Conservation (phyloP, 1,284 basidiomycete genomes). For the Cystobasidium slooffiae region DNA sequence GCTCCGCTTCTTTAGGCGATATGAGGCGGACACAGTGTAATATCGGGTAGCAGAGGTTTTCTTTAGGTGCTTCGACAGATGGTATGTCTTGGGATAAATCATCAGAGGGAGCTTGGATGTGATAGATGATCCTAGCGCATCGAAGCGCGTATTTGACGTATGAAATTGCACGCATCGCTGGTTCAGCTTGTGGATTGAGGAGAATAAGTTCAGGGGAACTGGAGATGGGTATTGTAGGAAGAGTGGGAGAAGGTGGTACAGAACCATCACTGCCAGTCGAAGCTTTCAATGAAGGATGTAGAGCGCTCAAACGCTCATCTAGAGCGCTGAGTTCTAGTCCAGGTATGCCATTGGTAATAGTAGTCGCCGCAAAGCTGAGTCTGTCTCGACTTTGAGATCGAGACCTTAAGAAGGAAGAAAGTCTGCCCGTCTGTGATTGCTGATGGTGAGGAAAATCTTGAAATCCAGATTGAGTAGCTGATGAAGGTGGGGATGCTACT, state of each 20-base stretch:
- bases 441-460: background rate
- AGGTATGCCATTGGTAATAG: background rate
- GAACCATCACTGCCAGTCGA: background rate
- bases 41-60: conserved; percentile 9
- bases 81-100: conserved; percentile 28
- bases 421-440: background rate
- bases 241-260: conserved; percentile 42
- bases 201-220: conserved; percentile 52
- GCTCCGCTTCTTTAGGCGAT: conserved; percentile 4
- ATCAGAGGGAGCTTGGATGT: conserved; percentile 52
- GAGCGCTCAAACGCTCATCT: conserved; percentile 10
- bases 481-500: conserved; percentile 47
- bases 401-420: conserved; percentile 14
- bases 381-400: conserved; percentile 26
- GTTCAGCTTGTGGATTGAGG: conserved; percentile 56
- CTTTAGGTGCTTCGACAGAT: conserved; percentile 5
- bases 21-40: conserved; percentile 37
- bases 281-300: background rate
- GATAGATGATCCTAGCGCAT: conserved; percentile 62
- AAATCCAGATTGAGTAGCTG: conserved; percentile 23
- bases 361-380: background rate
- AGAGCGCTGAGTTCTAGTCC: conserved; percentile 16
- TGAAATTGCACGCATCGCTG: conserved; percentile 56
- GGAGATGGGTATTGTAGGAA: conserved; percentile 41
- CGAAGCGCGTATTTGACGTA: conserved; percentile 62